Percentiles rank a stretch among this genome's conserved stretches.
Evolutionary conservation across 164 flowering plant genomes (phyloP).

Genomic region (Berberis vulgaris): DNA sequence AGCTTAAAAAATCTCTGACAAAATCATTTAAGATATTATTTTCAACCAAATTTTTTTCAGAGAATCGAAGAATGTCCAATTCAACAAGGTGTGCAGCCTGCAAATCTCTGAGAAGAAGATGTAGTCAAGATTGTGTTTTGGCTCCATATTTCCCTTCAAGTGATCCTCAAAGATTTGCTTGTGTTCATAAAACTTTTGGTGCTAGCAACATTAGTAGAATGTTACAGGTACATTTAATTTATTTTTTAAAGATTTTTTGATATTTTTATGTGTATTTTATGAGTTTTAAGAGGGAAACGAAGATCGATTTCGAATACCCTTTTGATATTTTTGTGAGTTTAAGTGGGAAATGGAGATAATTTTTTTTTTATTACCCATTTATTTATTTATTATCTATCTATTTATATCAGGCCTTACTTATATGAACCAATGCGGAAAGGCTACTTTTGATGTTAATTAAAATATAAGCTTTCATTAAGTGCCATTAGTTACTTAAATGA

Average conservation of each 20-base stretch:
- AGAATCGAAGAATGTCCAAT: not conserved
- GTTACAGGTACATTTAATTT: conserved; percentile 13
- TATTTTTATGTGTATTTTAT: not conserved
- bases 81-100: not conserved
- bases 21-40: not conserved
- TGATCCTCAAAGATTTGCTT: conserved; percentile 22
- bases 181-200: conserved; percentile 26
- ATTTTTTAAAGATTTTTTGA: not conserved
- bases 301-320: not conserved
- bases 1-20: not conserved
- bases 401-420: too few species aligned
- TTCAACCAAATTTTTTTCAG: not conserved
- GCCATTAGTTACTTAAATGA: too few species aligned
- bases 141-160: conserved; percentile 26
- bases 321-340: not conserved
- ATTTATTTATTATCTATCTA: too few species aligned
- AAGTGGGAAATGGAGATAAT: too few species aligned
- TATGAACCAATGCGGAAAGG: too few species aligned
- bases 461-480: too few species aligned
- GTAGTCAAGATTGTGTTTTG: conserved; percentile 6
- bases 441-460: too few species aligned
- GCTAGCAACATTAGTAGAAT: conserved; percentile 23
- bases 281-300: not conserved
- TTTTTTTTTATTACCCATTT: too few species aligned
- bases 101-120: not conserved